Base-by-base conservation (phyloP, 352 stramenopile species). In the Phytophthora crassamura region DNA sequence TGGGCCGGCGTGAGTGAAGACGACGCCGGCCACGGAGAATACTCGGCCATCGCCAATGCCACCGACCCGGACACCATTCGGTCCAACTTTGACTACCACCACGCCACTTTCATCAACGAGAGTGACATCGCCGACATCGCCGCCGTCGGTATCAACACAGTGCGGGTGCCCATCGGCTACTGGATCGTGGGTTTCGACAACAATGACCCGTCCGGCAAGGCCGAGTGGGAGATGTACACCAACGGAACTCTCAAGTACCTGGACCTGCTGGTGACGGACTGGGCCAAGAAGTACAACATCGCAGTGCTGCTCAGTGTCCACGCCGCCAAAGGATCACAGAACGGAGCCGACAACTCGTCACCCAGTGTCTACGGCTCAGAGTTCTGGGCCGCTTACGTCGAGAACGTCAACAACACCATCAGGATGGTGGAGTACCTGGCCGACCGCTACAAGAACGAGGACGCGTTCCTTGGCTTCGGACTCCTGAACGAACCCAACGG, bases 131-230 rank as follows among this genome's bases (percentile, higher is more conserved):
- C 56, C 5, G 70, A 64, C 7, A 93, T 95, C 48, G 81, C 80
- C 0, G 66, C 56, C 5, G 68, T 81, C 8, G 83, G 84, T 0
- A 77, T 95, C 65, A 93, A 95, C 64, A 93, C 85, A 1, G 82
- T 94, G n/a, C 84, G 86, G 7, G 84, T 94, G 9, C 84, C 86
- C 0, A 71, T 95, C 3, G 86, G 86, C 14, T 93, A 89, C 62
- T 95, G 84, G 86, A 92, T 95, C 72, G 63, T 80, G 2, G 81
- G 82, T 36, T 89, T 85, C 41, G 78, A 90, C 68, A n/a, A 86
- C 46, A 49, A 90, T 59, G 81, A 90, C 36, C 64, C 69, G 15
- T 78, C 63, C 4, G 58, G 67, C 6, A 53, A 60, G 20, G 59
- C 54, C 7, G 77, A 89, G 59, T 91, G 78, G 75, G 28, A 70